Conservation (phyloP, 208 protist species). For the Polymyxa betae region DNA sequence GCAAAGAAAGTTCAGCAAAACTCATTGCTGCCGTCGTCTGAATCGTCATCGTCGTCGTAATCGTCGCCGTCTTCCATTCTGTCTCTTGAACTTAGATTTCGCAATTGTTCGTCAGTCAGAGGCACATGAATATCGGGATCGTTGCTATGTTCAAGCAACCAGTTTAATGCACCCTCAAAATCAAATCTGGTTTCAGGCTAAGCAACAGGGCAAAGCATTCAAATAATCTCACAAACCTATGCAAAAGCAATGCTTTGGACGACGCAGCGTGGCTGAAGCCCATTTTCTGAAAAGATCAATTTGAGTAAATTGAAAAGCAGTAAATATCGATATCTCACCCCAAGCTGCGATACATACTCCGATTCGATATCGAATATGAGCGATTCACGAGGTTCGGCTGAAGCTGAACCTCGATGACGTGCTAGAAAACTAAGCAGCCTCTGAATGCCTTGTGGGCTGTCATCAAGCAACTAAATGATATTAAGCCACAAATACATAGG, state of each 20-base stretch:
- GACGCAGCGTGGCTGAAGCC: slow-evolving; percentile 26
- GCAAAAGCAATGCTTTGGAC: background rate
- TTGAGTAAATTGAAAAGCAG: background rate
- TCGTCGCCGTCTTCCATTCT: background rate
- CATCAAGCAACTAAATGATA: background rate
- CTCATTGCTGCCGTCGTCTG: background rate
- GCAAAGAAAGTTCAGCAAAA: background rate
- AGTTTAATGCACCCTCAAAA: slow-evolving; percentile 5
- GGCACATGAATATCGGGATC: slow-evolving; percentile 7
- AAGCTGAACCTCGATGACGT: background rate
- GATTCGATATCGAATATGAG: background rate
- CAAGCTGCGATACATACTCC: background rate
- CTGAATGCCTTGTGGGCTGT: background rate
- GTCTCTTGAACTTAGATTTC: background rate
- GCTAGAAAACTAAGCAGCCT: background rate
- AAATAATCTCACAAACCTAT: background rate
- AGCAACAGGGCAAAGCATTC: background rate
- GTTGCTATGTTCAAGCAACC: slow-evolving; percentile 26
- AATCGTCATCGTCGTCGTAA: slow-evolving; percentile 1
- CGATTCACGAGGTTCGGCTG: background rate
- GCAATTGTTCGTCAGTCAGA: background rate
- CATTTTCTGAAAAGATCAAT: slow-evolving; percentile 11
- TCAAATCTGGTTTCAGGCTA: background rate
- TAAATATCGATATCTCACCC: background rate
- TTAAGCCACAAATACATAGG: background rate